A percentile compares a stretch with the other conserved stretches of the same genome.
phyloP scores from a whole-genome alignment of 768 basidiomycete genomes.

The Xerocomellus amylosporus region DNA sequence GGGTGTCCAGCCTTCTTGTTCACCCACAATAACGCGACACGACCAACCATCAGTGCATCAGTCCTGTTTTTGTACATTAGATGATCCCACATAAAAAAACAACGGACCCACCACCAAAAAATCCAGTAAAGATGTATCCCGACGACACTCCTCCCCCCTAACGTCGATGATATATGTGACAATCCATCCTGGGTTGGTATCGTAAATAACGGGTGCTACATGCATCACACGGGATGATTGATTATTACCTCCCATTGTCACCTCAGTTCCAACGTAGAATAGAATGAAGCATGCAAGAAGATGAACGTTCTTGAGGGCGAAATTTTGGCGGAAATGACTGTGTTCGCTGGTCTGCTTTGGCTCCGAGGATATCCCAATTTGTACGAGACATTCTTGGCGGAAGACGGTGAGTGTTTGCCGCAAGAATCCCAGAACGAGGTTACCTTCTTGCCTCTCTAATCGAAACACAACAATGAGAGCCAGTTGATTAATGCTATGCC shows the following conservation, averaged over 20 bases:
- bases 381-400: constrained; percentile 34
- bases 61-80: constrained; percentile 11
- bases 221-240: neutral
- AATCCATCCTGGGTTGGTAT: constrained; percentile 52
- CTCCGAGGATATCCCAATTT: constrained; percentile 33
- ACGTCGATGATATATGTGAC: constrained; percentile 52
- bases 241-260: constrained; percentile 44
- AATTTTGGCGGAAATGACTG: constrained; percentile 47
- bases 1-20: constrained; percentile 23
- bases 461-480: constrained; percentile 57
- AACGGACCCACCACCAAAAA: constrained; percentile 28
- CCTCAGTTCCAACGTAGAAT: constrained; percentile 52
- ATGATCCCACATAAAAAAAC: neutral
- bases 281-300: constrained; percentile 44
- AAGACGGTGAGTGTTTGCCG: neutral
- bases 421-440: neutral
- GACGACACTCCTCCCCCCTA: constrained; percentile 43
- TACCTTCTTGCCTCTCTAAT: constrained; percentile 66
- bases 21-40: constrained; percentile 28
- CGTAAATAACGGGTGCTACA: neutral
- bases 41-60: constrained; percentile 31
- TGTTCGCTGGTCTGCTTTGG: constrained; percentile 27
- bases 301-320: constrained; percentile 41
- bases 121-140: constrained; percentile 46
- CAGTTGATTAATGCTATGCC: constrained; percentile 61